Conservation (phyloP, 345 rosid genomes). For the Salix caprea region DNA sequence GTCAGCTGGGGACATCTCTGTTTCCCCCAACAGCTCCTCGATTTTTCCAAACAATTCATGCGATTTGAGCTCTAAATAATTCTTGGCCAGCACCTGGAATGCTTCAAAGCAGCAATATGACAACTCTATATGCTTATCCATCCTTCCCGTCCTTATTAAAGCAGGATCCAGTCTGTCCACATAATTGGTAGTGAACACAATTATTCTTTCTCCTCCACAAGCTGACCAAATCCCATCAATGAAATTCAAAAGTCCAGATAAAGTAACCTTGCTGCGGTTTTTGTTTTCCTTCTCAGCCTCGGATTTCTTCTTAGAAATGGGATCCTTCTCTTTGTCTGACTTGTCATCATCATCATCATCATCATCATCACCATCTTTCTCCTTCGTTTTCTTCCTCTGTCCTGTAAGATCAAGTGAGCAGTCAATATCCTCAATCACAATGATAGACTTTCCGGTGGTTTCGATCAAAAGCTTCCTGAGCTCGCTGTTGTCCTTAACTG, state of each 20-base stretch:
- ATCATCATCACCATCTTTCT: background rate
- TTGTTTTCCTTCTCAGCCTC: background rate
- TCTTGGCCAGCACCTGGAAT: constrained; percentile 7
- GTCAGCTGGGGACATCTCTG: constrained; percentile 12
- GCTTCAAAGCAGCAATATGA: constrained; percentile 15
- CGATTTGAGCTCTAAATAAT: background rate
- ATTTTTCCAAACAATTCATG: constrained; percentile 1
- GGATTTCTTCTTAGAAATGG: background rate
- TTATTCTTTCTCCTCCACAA: constrained; percentile 14
- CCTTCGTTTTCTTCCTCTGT: constrained; percentile 4
- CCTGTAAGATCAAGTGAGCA: constrained; percentile 18
- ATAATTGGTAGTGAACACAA: constrained; percentile 19
- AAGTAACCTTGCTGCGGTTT: background rate
- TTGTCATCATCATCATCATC: too few species aligned
- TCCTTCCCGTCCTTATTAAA: constrained; percentile 14
- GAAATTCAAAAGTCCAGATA: constrained; percentile 11
- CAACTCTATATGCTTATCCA: constrained; percentile 16
- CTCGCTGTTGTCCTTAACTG: constrained; percentile 12
- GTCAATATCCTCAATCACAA: constrained; percentile 17
- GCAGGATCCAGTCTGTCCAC: constrained; percentile 21
- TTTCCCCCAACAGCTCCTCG: constrained; percentile 5
- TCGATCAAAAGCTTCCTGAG: constrained; percentile 9
- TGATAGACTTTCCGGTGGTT: background rate
- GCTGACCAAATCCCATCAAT: constrained; percentile 19
- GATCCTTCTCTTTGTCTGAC: background rate